phyloP scores from a whole-genome alignment of 2,329 filamentous ascomycete species.

The Aureobasidium sp. region DNA sequence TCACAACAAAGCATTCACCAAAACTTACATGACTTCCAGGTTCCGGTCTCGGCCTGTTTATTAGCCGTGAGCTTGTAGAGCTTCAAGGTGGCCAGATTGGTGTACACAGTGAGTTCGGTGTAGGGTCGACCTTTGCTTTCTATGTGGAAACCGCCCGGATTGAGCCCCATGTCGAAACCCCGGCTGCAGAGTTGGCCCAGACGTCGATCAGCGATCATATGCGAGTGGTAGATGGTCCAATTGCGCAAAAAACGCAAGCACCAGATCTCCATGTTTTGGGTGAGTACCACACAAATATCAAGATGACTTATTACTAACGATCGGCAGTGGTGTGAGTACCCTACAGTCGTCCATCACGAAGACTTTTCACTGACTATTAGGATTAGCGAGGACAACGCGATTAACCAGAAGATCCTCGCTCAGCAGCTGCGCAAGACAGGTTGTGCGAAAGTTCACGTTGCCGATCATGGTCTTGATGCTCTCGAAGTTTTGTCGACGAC shows the following conservation, averaged over 20 bases:
- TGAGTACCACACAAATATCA: constrained; percentile 24
- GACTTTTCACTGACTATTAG: background rate
- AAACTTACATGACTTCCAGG: no score
- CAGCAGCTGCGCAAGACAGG: constrained; percentile 43
- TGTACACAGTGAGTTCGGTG: constrained; percentile 62
- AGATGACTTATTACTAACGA: background rate
- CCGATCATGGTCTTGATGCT: constrained; percentile 43
- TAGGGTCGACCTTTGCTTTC: constrained; percentile 71
- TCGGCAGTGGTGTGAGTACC: constrained; percentile 27
- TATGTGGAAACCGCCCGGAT: constrained; percentile 59
- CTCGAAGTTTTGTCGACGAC: constrained; percentile 37
- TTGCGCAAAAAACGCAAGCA: constrained; percentile 43
- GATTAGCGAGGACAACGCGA: constrained; percentile 43
- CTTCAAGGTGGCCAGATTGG: constrained; percentile 69
- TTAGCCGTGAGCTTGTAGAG: constrained; percentile 70
- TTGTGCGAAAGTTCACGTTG: constrained; percentile 38
- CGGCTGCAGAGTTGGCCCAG: background rate
- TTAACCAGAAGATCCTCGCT: constrained; percentile 44
- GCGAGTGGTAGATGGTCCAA: constrained; percentile 31
- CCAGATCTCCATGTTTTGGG: constrained; percentile 29
- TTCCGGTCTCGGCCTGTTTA: constrained; percentile 70
- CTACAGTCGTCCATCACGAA: constrained; percentile 19
- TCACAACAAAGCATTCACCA: background rate
- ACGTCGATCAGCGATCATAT: background rate
- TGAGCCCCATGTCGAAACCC: background rate